Percentiles rank a stretch among this genome's conserved stretches.
Evolutionary conservation across 2,329 filamentous ascomycete species (phyloP).

Genomic region (Rutstroemia sp.): DNA sequence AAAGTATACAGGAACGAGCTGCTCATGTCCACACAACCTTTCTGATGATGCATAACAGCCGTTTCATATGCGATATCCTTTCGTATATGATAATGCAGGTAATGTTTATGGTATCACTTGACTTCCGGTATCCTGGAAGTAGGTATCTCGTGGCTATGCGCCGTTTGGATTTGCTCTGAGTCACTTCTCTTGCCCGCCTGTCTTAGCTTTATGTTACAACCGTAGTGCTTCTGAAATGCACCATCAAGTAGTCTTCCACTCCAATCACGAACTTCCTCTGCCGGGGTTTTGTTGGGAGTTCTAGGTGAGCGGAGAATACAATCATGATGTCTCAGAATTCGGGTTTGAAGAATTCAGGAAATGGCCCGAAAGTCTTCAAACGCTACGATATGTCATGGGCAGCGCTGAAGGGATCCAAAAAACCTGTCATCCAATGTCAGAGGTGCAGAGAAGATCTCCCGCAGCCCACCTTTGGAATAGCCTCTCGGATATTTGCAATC

Average conservation of each 20-base stretch:
- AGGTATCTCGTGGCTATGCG: slow-evolving; percentile 8
- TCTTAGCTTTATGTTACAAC: slow-evolving; percentile 2
- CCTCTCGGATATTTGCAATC: background rate
- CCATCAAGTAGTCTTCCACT: too few species aligned
- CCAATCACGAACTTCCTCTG: background rate
- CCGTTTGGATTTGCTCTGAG: slow-evolving; percentile 7
- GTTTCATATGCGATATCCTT: slow-evolving; percentile 7
- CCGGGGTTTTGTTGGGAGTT: background rate
- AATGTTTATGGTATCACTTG: slow-evolving; percentile 8
- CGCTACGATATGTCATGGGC: too few species aligned
- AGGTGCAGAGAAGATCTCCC: slow-evolving; percentile 9
- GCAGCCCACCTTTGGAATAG: background rate
- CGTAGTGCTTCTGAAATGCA: too few species aligned
- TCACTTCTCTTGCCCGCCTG: slow-evolving; percentile 4
- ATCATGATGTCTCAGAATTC: background rate
- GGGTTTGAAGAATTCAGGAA: background rate
- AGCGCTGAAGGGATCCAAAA: background rate
- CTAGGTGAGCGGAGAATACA: background rate
- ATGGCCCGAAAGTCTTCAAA: too few species aligned
- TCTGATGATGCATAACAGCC: slow-evolving; percentile 7
- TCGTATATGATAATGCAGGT: background rate
- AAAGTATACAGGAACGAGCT: background rate
- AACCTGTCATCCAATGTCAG: background rate
- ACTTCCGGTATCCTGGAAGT: slow-evolving; percentile 11
- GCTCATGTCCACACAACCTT: background rate